Percentiles rank a stretch among this genome's conserved stretches.
These are phyloP conservation scores for Aspergillus vadensis DNA, from an alignment of 2,329 filamentous ascomycete genomes.

Conservation along the genomic window DNA sequence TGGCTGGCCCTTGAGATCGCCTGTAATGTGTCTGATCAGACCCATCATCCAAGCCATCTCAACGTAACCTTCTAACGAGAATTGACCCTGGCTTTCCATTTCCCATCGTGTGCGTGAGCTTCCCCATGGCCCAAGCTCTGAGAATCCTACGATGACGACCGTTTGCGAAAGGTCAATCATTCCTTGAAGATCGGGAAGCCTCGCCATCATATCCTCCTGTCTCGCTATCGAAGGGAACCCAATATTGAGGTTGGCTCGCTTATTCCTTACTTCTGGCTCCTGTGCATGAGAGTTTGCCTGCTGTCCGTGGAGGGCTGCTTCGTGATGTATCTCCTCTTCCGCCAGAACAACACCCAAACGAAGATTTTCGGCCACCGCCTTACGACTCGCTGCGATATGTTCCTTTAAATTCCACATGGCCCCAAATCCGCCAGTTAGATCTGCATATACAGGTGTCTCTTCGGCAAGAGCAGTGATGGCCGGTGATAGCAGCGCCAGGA, in stretches of 20 bases:
- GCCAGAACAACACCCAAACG: slow-evolving; percentile 26
- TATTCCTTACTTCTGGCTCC: neutral
- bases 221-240: slow-evolving; percentile 11
- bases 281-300: neutral
- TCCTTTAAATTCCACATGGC: slow-evolving; percentile 31
- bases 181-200: slow-evolving; percentile 24
- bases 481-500: slow-evolving; percentile 39
- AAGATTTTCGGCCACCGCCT: slow-evolving; percentile 20
- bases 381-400: slow-evolving; percentile 24
- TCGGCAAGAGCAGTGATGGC: slow-evolving; percentile 34
- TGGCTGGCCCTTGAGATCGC: slow-evolving; percentile 87
- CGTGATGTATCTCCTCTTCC: slow-evolving; percentile 22
- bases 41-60: slow-evolving; percentile 99
- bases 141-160: slow-evolving; percentile 45
- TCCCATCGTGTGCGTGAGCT: slow-evolving; percentile 98
- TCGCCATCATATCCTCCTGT: slow-evolving; percentile 3
- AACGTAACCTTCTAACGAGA: slow-evolving; percentile 94
- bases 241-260: slow-evolving; percentile 14
- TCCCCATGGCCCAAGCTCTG: slow-evolving; percentile 73
- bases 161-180: slow-evolving; percentile 44
- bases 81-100: slow-evolving; percentile 95
- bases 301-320: slow-evolving; percentile 1
- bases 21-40: slow-evolving; percentile 97
- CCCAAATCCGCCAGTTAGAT: slow-evolving; percentile 43
- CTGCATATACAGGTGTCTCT: slow-evolving; percentile 40